Base-by-base conservation (phyloP, 352 stramenopile species). In the Aphanomyces stellatus region DNA sequence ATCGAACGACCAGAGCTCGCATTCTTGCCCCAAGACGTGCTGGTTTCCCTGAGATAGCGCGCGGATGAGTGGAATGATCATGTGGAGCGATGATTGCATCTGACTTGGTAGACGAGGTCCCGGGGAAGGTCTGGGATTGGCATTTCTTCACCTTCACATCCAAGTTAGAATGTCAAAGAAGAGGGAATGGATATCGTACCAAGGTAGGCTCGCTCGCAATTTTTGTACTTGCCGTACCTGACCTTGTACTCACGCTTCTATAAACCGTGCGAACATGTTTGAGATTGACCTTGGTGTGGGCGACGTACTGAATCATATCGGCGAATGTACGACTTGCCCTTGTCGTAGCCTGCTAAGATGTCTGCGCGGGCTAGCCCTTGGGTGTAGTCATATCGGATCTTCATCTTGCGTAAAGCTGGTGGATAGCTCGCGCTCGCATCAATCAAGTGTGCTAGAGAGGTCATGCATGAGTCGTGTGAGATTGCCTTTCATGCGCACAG, bases 171-270 rank as follows among this genome's bases (percentile, higher is more conserved):
- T n/a, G n/a, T n/a, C n/a, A 55, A 19, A 41, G 13, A 37, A 13
- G 17, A 30, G 1, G 15, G n/a, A 67, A 3, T 31, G 30, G 6
- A 41, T 17, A 8, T 10, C 30, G 24, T 74, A 43, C 78, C 82
- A 33, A 90, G 68, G 43, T 88, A 88, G 13, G 80, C 82, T 42
- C 82, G 78, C 72, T 90, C 80, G 62, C 82, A 90, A 62, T 82
- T 88, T 49, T 70, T 69, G 67, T 84, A 88, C 63, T 80, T 65
- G 34, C 79, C 80, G 43, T 72, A 74, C 72, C 87, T 88, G 69
- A 87, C 80, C 80, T 87, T 88, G 68, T 88, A 90, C 72, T 90
- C 82, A 56, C 73, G 70, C 57, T 85, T 85, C 69, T 82, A n/a
- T n/a, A n/a, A n/a, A n/a, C n/a, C 69, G 31, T 41, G 27, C 6